Percentiles rank a stretch among this genome's conserved stretches.
phyloP scores from a whole-genome alignment of 805 yeast genomes.

The Wickerhamomyces bisporus region DNA sequence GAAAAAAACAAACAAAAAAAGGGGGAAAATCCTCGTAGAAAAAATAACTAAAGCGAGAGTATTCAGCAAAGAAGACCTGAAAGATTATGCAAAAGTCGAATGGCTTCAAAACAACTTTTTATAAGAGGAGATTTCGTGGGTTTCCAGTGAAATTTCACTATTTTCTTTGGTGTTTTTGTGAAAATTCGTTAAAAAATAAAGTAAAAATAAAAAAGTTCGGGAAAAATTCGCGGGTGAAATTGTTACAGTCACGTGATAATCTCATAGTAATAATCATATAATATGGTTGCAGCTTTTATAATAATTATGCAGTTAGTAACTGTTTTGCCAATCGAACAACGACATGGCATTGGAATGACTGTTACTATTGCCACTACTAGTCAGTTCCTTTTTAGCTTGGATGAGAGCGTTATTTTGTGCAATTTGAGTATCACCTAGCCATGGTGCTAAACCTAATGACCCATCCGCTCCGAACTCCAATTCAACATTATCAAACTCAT shows the following conservation, averaged over 20 bases:
- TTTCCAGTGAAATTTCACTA: background rate
- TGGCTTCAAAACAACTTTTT: no score
- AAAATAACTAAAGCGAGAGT: background rate
- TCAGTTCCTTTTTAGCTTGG: no score
- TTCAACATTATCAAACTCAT: constrained; percentile 21
- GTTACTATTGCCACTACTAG: background rate
- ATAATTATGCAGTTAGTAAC: no score
- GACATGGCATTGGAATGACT: constrained; percentile 8
- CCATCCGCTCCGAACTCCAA: constrained; percentile 78
- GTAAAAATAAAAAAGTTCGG: no score
- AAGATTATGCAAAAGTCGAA: no score
- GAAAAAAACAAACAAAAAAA: background rate
- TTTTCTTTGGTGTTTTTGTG: background rate
- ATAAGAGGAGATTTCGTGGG: no score
- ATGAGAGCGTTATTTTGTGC: no score
- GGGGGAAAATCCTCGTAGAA: no score
- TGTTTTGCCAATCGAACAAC: constrained; percentile 24
- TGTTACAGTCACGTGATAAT: no score
- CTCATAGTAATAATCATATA: no score
- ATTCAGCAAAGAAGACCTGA: background rate
- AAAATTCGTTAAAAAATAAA: no score
- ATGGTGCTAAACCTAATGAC: constrained; percentile 68
- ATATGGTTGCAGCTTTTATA: no score
- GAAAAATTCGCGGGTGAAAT: background rate
- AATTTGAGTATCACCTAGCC: constrained; percentile 41